Percentiles rank a stretch among this genome's conserved stretches.
Conservation (phyloP, 2,329 filamentous ascomycete species). For the Colletotrichum spinosum region DNA sequence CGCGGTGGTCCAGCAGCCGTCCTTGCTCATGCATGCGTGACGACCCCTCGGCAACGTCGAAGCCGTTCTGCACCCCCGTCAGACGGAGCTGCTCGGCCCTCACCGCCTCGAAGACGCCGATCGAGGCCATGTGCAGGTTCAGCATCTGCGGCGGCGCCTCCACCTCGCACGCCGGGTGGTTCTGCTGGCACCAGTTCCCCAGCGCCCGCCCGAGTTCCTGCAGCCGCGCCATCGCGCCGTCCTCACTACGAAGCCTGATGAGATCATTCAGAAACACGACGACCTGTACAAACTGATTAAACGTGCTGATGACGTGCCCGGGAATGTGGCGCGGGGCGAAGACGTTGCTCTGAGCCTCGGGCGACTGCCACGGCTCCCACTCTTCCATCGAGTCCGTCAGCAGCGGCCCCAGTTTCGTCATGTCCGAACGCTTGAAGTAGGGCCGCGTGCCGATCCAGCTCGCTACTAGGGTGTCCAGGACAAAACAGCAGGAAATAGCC, state of each 20-base stretch:
- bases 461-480: conserved; percentile 26
- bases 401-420: not conserved
- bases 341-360: not conserved
- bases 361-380: conserved; percentile 19
- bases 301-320: conserved; percentile 13
- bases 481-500: conserved; percentile 14
- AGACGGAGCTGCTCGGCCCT: not conserved
- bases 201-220: not conserved
- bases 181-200: not conserved
- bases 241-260: not conserved
- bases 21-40: conserved; percentile 1
- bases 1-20: not conserved
- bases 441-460: conserved; percentile 17
- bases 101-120: not conserved
- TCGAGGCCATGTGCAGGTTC: not conserved
- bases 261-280: conserved; percentile 4
- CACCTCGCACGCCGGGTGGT: not conserved
- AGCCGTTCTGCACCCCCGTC: too few relatives aligned
- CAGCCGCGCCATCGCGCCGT: not conserved
- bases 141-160: not conserved
- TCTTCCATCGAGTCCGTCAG: conserved; percentile 18
- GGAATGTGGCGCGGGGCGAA: not conserved
- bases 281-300: conserved; percentile 4
- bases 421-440: conserved; percentile 5
- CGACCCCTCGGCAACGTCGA: not conserved